These are phyloP conservation scores for Blastomyces gilchristii DNA, from an alignment of 2,329 filamentous ascomycete species.

Conservation along the genomic window DNA sequence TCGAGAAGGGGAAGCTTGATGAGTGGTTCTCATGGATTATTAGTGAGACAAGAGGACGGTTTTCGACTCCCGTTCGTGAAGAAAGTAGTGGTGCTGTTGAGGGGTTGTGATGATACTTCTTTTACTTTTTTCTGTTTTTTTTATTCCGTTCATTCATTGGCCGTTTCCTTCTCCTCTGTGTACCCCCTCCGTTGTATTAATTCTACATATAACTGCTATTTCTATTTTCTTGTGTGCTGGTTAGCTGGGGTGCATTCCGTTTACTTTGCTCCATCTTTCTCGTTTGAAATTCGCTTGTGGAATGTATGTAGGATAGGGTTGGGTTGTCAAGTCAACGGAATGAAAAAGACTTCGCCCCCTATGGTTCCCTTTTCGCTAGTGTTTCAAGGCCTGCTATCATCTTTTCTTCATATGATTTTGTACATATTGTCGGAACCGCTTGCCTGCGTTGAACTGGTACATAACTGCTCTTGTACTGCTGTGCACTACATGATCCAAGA, in stretches of 20 bases:
- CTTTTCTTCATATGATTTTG: neutral
- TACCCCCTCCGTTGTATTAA: neutral
- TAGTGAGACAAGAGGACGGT: slow-evolving; percentile 13
- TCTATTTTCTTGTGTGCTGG: neutral
- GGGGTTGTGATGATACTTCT: neutral
- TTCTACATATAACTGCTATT: neutral
- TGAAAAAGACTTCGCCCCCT: neutral
- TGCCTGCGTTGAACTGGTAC: neutral
- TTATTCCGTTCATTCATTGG: neutral
- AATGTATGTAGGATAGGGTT: neutral
- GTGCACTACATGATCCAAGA: neutral
- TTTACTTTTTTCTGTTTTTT: neutral
- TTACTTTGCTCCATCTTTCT: neutral
- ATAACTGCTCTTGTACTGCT: neutral
- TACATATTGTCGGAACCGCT: neutral
- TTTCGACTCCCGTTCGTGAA: neutral
- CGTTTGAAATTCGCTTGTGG: neutral
- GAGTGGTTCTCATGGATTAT: slow-evolving; percentile 51
- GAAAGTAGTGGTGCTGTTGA: neutral
- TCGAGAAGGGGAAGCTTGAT: slow-evolving; percentile 58
- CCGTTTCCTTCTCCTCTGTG: neutral
- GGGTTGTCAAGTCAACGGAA: neutral
- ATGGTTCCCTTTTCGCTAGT: neutral
- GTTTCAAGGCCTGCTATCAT: neutral
- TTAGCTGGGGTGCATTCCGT: neutral